Evolutionary conservation across 345 rosid species (phyloP).

Genomic region (Noccaea bulbosa): DNA sequence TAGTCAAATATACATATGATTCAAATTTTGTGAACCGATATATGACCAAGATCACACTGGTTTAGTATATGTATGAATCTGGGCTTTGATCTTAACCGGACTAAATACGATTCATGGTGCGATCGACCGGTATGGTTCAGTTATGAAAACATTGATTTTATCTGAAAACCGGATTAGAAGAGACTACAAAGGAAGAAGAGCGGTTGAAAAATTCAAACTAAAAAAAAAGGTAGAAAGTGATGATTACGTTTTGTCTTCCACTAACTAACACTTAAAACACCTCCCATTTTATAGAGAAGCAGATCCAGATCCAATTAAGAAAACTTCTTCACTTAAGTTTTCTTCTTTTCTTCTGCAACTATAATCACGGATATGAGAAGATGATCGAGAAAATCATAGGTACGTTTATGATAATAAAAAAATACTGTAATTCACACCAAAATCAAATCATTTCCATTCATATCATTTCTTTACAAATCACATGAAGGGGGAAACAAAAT

Average conservation of each 20-base stretch:
- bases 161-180: conserved; percentile 16
- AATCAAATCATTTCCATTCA: conserved; percentile 41
- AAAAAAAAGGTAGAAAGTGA: conserved; percentile 36
- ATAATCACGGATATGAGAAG: conserved; percentile 16
- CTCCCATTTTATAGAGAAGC: conserved; percentile 21
- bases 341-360: conserved; percentile 23
- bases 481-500: conserved; percentile 30
- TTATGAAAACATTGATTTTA: neutral
- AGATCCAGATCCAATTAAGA: conserved; percentile 38
- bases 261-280: conserved; percentile 34
- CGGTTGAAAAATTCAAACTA: conserved; percentile 36
- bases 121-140: conserved; percentile 6
- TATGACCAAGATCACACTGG: neutral
- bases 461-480: conserved; percentile 42
- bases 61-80: neutral
- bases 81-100: conserved; percentile 6
- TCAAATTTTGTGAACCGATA: neutral
- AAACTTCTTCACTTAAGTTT: neutral
- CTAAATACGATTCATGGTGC: neutral
- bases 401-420: conserved; percentile 14
- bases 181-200: neutral
- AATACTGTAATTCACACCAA: conserved; percentile 37
- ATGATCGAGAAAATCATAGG: conserved; percentile 5
- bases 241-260: conserved; percentile 48
- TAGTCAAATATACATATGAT: neutral